Percentiles rank a stretch among this genome's conserved stretches.
phyloP scores from a whole-genome alignment of 1,139 yeast genomes.

The Geotrichum australiense region DNA sequence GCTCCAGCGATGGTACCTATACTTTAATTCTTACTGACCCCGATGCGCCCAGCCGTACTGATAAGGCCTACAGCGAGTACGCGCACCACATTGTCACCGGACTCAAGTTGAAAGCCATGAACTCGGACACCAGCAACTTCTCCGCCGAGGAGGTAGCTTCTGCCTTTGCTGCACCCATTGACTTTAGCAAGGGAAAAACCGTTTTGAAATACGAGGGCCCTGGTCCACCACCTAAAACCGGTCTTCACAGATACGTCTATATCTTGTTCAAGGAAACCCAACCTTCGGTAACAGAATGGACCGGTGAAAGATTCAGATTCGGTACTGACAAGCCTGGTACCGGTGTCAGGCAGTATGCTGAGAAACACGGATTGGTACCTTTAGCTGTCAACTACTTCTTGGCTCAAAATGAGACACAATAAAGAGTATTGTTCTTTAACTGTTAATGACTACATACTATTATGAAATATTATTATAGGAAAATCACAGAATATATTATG shows the following conservation, averaged over 20 bases:
- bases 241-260: slow-evolving; percentile 75
- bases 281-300: slow-evolving; percentile 33
- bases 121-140: slow-evolving; percentile 32
- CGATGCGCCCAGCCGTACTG: slow-evolving; percentile 81
- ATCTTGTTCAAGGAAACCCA: slow-evolving; percentile 59
- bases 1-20: slow-evolving; percentile 45
- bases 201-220: slow-evolving; percentile 63
- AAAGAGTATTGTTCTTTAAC: no score
- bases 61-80: slow-evolving; percentile 82
- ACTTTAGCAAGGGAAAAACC: slow-evolving; percentile 28
- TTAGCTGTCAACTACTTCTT: slow-evolving; percentile 74
- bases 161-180: slow-evolving; percentile 31
- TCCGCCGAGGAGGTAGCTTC: slow-evolving; percentile 26
- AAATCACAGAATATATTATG: no score
- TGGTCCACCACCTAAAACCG: slow-evolving; percentile 77
- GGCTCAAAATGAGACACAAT: slow-evolving; percentile 55
- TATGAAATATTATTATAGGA: no score
- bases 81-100: slow-evolving; percentile 71
- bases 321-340: slow-evolving; percentile 71
- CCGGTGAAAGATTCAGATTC: slow-evolving; percentile 69
- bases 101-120: slow-evolving; percentile 52
- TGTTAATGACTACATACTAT: no score
- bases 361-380: slow-evolving; percentile 54
- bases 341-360: slow-evolving; percentile 73
- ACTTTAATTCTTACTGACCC: slow-evolving; percentile 83